Base-by-base conservation (phyloP, 1,284 basidiomycete species). In the Dichomitus squalens region DNA sequence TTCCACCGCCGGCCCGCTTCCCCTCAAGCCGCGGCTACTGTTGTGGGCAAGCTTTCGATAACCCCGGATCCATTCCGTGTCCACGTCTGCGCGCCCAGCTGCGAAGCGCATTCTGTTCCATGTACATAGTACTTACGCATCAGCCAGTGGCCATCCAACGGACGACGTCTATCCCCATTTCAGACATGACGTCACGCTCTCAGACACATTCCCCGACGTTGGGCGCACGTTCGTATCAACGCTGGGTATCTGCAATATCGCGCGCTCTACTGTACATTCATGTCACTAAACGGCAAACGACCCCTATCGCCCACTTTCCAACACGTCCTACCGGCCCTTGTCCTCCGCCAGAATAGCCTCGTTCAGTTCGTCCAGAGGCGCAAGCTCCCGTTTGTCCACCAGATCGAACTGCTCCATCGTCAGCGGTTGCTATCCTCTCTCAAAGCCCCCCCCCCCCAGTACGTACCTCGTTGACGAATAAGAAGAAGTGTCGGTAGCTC, bases 401-500 rank as follows among this genome's bases (percentile, higher is more conserved):
- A 99, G 84, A 69, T 95, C 87, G 75, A 99, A 99, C 93, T 96
- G 64, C 49, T 8, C 49, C 34, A 25, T 4, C 54, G 35, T 29
- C 41, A 18, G 16, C 20, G 36, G 34, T 44, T 53, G 59, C 41
- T 50, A 51, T 25, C 33, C 39, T 35, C 5, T 33, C 11, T 43
- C 4, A 50, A 27, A 25, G 23, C 21, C 33, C 33, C 27, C 6
- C n/a, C 20, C 38, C 1, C 18, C 23, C 49, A 31, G 11, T 8
- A 47, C 44, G 31, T 70, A 93, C 94, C 82, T 99, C 96, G 67
- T 94, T 89, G 61, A 98, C 87, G 72, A 99, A 98, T 47, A 99
- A 81, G 78, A 98, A 92, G 79, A 99, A 99, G 77, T 99, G 97
- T 29, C 94, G 87, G 75, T 99, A 99, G 71, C 95, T 98, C 3